Evolutionary conservation across 2,329 filamentous ascomycete genomes (phyloP).

Genomic region (Diaporthe humulicola): DNA sequence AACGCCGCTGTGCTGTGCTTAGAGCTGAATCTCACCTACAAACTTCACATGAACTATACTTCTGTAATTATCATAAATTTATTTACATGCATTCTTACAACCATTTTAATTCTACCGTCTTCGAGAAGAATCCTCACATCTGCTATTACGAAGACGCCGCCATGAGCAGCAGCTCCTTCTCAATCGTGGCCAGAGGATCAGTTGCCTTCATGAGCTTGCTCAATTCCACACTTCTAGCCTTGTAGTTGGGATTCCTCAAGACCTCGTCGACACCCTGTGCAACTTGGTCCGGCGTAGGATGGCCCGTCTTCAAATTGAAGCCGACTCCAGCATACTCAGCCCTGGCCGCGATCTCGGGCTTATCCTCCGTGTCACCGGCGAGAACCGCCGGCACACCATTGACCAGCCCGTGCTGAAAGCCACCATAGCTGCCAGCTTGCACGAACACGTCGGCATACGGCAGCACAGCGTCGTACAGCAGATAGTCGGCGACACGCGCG

Average conservation of each 20-base stretch:
- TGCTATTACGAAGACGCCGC: background rate
- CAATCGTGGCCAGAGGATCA: conserved; percentile 4
- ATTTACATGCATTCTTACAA: background rate
- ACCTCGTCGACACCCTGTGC: conserved; percentile 49
- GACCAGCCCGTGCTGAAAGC: conserved; percentile 57
- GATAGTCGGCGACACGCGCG: conserved; percentile 58
- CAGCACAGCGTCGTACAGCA: conserved; percentile 62
- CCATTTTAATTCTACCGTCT: background rate
- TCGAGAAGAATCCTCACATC: background rate
- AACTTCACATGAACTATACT: background rate
- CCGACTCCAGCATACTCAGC: conserved; percentile 59
- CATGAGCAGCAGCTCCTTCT: conserved; percentile 10
- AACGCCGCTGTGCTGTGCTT: background rate
- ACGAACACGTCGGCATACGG: conserved; percentile 59
- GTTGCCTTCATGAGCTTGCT: conserved; percentile 38
- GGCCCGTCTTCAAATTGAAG: conserved; percentile 56
- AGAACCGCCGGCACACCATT: conserved; percentile 62
- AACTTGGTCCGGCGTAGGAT: conserved; percentile 48
- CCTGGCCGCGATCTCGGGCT: conserved; percentile 56
- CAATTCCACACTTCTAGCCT: conserved; percentile 45
- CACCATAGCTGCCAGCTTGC: conserved; percentile 64
- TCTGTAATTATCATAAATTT: background rate
- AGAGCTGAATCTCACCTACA: background rate
- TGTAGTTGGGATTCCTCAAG: conserved; percentile 48
- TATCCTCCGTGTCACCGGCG: conserved; percentile 57